A percentile compares a stretch with the other conserved stretches of the same genome.
phyloP scores from a whole-genome alignment of 345 rosid genomes.

The Populus ilicifolia region DNA sequence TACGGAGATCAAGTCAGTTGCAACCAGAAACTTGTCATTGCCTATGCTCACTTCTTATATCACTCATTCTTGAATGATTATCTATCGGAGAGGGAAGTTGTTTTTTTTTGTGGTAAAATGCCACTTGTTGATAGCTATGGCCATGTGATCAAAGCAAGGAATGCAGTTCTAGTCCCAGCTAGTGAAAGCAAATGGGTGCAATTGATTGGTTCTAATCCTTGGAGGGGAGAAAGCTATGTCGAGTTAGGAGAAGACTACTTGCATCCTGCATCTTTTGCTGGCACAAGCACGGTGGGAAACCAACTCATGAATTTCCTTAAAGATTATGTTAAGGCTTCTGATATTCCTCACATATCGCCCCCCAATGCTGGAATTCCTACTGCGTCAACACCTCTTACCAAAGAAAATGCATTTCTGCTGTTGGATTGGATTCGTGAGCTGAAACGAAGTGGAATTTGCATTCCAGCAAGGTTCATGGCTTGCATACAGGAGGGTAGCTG shows the following conservation, averaged over 20 bases:
- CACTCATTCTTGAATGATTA: conserved; percentile 28
- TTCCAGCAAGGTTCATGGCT: conserved; percentile 43
- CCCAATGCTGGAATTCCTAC: conserved; percentile 53
- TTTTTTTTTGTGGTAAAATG: conserved; percentile 28
- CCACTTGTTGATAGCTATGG: conserved; percentile 62
- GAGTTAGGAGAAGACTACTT: conserved; percentile 56
- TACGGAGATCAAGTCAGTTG: conserved; percentile 14
- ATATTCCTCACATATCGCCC: conserved; percentile 51
- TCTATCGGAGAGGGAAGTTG: conserved; percentile 27
- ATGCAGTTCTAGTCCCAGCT: conserved; percentile 62
- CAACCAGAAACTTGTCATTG: conserved; percentile 37
- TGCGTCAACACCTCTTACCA: conserved; percentile 45
- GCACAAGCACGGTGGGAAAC: conserved; percentile 23
- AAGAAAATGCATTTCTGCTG: conserved; percentile 49
- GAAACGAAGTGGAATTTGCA: not conserved
- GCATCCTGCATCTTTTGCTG: conserved; percentile 31
- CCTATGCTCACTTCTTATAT: conserved; percentile 53
- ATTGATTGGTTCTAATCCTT: conserved; percentile 48
- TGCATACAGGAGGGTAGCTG: conserved; percentile 56
- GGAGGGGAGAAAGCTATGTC: conserved; percentile 44
- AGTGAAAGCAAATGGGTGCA: conserved; percentile 58
- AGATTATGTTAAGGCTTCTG: conserved; percentile 31
- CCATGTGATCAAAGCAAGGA: conserved; percentile 8
- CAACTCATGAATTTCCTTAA: conserved; percentile 43
- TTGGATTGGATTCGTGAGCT: conserved; percentile 49